Evolutionary conservation across 1,284 basidiomycete species (phyloP).

Genomic region (Somion occarium): DNA sequence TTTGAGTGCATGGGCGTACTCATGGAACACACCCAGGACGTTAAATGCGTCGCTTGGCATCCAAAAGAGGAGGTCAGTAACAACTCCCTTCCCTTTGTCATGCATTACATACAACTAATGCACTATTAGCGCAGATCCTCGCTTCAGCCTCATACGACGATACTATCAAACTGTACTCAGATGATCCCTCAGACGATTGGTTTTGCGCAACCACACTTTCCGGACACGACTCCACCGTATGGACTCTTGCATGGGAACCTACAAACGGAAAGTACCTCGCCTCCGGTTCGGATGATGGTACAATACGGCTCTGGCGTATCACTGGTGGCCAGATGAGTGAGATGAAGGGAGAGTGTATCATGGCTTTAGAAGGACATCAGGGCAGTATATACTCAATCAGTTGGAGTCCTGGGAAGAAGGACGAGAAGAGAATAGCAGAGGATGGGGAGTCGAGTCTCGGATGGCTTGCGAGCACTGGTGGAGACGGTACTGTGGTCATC

Average conservation of each 20-base stretch:
- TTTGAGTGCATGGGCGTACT: conserved; percentile 95
- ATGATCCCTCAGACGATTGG: conserved; percentile 96
- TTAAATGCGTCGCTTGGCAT: conserved; percentile 95
- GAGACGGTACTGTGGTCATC: conserved; percentile 74
- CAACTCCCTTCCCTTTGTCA: conserved; percentile 10
- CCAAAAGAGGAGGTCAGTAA: conserved; percentile 82
- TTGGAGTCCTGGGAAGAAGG: conserved; percentile 49
- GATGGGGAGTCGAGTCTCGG: conserved; percentile 41
- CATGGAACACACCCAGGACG: conserved; percentile 98
- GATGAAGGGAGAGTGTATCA: conserved; percentile 55
- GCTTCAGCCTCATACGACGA: conserved; percentile 98
- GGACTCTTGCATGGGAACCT: conserved; percentile 84
- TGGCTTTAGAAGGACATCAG: conserved; percentile 54
- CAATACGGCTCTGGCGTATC: conserved; percentile 61
- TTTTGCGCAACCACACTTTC: conserved; percentile 80
- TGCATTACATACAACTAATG: conserved; percentile 10
- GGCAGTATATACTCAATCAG: conserved; percentile 77
- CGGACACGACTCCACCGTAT: conserved; percentile 87
- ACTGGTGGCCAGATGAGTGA: conserved; percentile 38
- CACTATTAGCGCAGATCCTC: conserved; percentile 63
- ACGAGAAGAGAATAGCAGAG: conserved; percentile 20
- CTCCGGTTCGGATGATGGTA: conserved; percentile 76
- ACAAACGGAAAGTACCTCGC: conserved; percentile 76
- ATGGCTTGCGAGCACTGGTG: conserved; percentile 69
- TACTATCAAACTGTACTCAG: conserved; percentile 90